Evolutionary conservation across 441 rosid species (phyloP).

Genomic region (Flueggea neowawraea): DNA sequence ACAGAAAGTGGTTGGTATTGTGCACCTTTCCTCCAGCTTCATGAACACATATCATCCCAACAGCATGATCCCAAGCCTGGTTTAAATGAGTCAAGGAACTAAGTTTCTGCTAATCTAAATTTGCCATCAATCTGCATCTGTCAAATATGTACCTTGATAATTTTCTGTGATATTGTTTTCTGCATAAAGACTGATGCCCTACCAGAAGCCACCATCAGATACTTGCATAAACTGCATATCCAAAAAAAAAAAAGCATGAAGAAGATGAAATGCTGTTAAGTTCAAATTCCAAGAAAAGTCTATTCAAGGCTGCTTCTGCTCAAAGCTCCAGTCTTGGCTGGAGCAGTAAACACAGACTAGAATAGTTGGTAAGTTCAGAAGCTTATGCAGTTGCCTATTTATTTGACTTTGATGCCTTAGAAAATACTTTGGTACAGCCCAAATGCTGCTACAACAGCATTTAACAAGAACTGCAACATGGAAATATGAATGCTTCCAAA

Average conservation of each 20-base stretch:
- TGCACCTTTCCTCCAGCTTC: conserved; percentile 96
- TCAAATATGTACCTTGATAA: conserved; percentile 33
- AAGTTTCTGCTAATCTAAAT: conserved; percentile 1
- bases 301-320: too few relatives aligned
- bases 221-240: conserved; percentile 58
- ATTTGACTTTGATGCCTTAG: too few relatives aligned
- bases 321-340: too few relatives aligned
- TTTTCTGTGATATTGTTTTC: conserved; percentile 24
- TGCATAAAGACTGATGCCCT: conserved; percentile 51
- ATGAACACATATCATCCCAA: conserved; percentile 76
- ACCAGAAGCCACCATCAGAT: conserved; percentile 67
- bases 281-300: too few relatives aligned
- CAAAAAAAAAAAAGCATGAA: neutral
- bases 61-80: conserved; percentile 98
- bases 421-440: too few relatives aligned
- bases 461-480: too few relatives aligned
- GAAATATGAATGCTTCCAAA: neutral
- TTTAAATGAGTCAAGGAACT: conserved; percentile 9
- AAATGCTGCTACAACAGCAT: too few relatives aligned
- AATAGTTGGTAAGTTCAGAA: too few relatives aligned
- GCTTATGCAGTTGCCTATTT: too few relatives aligned
- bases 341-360: too few relatives aligned
- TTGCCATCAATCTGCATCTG: conserved; percentile 1
- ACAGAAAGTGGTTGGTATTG: conserved; percentile 1
- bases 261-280: neutral